phyloP scores from a whole-genome alignment of 2,329 filamentous ascomycete genomes.

The Fusarium nisikadoi region DNA sequence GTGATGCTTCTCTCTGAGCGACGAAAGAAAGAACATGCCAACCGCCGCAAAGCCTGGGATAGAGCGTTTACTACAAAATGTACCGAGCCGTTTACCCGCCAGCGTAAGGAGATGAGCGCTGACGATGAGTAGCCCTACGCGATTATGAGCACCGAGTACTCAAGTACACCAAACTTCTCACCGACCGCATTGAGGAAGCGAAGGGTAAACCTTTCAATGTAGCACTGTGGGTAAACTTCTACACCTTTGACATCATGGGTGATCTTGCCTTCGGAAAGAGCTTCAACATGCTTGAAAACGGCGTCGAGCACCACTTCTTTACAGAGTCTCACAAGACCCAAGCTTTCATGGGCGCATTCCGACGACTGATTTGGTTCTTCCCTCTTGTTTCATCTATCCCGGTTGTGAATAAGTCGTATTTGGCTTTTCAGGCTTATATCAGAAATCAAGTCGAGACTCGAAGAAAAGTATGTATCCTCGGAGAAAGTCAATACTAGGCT shows the following conservation, averaged over 20 bases:
- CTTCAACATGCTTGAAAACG: slow-evolving; percentile 17
- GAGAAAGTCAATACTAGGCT: rapidly evolving
- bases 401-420: background rate
- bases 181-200: background rate
- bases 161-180: slow-evolving; percentile 11
- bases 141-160: slow-evolving; percentile 28
- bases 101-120: rapidly evolving
- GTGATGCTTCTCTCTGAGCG: slow-evolving; percentile 4
- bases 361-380: background rate
- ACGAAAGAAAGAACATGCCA: slow-evolving; percentile 12
- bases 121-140: background rate
- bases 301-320: slow-evolving; percentile 8
- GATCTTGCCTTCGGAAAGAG: slow-evolving; percentile 30
- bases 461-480: background rate
- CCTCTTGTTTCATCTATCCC: background rate
- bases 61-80: slow-evolving; percentile 33
- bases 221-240: slow-evolving; percentile 17
- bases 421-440: background rate
- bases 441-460: background rate
- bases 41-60: slow-evolving; percentile 30
- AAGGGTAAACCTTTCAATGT: background rate
- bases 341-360: slow-evolving; percentile 1
- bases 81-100: background rate
- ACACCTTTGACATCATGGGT: slow-evolving; percentile 30
- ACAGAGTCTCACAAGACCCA: background rate